These are phyloP conservation scores for Pichia pseudocactophila DNA, from an alignment of 805 yeast genomes.

Conservation along the genomic window DNA sequence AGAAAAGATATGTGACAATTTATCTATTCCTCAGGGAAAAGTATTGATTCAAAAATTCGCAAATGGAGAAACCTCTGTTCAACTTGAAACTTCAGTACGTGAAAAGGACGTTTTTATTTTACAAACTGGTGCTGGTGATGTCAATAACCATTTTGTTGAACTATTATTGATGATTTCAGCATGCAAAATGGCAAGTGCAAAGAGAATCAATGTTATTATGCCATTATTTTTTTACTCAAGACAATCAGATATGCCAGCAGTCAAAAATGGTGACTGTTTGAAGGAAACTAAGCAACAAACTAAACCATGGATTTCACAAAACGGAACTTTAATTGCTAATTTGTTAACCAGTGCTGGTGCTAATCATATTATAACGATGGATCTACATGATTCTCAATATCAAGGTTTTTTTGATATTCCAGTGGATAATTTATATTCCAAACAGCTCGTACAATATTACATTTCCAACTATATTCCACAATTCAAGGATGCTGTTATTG, in stretches of 20 bases:
- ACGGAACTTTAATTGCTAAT: constrained; percentile 87
- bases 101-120: constrained; percentile 92
- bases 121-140: constrained; percentile 82
- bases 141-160: constrained; percentile 80
- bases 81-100: constrained; percentile 79
- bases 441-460: constrained; percentile 80
- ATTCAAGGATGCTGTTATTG: constrained; percentile 77
- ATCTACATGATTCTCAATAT: constrained; percentile 93
- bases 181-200: constrained; percentile 85
- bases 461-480: constrained; percentile 71
- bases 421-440: constrained; percentile 86
- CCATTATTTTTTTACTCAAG: constrained; percentile 94
- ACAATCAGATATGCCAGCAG: constrained; percentile 89
- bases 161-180: constrained; percentile 80
- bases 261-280: constrained; percentile 50
- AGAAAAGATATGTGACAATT: constrained; percentile 60
- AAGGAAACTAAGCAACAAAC: constrained; percentile 28
- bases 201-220: constrained; percentile 79
- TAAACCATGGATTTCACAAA: constrained; percentile 92
- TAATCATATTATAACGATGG: constrained; percentile 95
- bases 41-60: constrained; percentile 60
- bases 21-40: constrained; percentile 65
- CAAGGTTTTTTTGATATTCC: constrained; percentile 97
- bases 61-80: constrained; percentile 91
- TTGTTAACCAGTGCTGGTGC: constrained; percentile 89